Base-by-base conservation (phyloP, 768 basidiomycete species). In the Coprinopsis strossmayeri region DNA sequence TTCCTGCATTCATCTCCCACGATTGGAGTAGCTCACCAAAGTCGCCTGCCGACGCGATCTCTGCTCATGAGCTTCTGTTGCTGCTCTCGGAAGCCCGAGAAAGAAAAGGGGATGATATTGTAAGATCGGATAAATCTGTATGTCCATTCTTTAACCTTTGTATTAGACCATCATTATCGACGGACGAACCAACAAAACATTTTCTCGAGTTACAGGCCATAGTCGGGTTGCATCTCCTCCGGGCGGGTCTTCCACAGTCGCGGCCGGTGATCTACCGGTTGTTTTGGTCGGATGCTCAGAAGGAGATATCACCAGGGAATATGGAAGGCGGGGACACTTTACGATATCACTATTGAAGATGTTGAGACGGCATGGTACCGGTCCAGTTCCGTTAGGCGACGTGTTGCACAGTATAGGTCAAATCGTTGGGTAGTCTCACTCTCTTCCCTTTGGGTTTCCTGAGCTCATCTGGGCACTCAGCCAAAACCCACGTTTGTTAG, bases 151-250 rank as follows among this genome's bases (percentile, higher is more conserved):
- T 27, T 5, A 24, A 13, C 11, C 35, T 5, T n/a, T 15, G 15
- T 49, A 5, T 17, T 44, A 50, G 48, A 50, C 48, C 10, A 23
- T 50, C 5, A 44, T 50, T 18, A 15, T 50, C 24, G 48, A 50
- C 20, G 40, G 40, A n/a, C n/a, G n/a, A n/a, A n/a, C n/a, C n/a
- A n/a, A n/a, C n/a, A n/a, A n/a, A n/a, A n/a, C n/a, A n/a, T n/a
- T n/a, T n/a, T n/a, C n/a, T n/a, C n/a, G n/a, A n/a, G n/a, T n/a
- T n/a, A n/a, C n/a, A n/a, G n/a, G n/a, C n/a, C n/a, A n/a, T n/a
- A n/a, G n/a, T n/a, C n/a, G n/a, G n/a, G n/a, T n/a, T n/a, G n/a
- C n/a, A n/a, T n/a, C n/a, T n/a, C n/a, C n/a, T n/a, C n/a, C n/a
- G n/a, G n/a, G n/a, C n/a, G n/a, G n/a, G n/a, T n/a, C n/a, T n/a